Evolutionary conservation across 1,139 yeast genomes (phyloP), one percentile per base, ranked within the genome.

Genomic region (Suhomyces ambrosiae): DNA sequence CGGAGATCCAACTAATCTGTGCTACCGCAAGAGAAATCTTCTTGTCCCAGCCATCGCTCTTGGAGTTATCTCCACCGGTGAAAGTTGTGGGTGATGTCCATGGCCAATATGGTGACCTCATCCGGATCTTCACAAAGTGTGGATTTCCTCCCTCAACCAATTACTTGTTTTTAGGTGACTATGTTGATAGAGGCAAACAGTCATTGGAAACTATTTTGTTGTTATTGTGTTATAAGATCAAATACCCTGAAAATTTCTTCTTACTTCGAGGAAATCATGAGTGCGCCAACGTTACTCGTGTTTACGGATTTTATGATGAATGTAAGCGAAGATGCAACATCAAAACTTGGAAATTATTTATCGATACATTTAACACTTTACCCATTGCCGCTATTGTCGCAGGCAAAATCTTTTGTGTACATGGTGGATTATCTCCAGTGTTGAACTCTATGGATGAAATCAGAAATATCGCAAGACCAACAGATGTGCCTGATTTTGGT

Each of bases 81-180:
- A 92, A 92, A 63, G 90, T 92, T 27, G 97, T 90, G 5, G 98
- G 97, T 30, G 98, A 92, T 60, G 95, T 92, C 25, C 98, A 92
- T 63, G 97, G 98, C 13, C 98, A 92, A 61, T 92, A 83, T 62
- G 86, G 89, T 36, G 98, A 92, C 63, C 69, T 92, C 51, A 82
- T 92, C 47, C 78, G 97, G 48, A 76, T 92, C 50, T 92, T 92
- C 62, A 89, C 95, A 33, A 88, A 87, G 68, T 90, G 97, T 68
- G 98, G 97, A 15, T 92, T 88, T 64, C 98, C 98, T n/a, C 98
- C 98, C 3, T 80, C 86, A 45, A 80, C 96, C 13, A 92, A 92
- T 60, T 92, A 89, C 63, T 69, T 92, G 45, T 90, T 92, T 52
- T 63, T 92, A 39, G 98, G 98, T 11, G 98, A 92, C 62, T 92